Evolutionary conservation across 371 early-diverging fungal genomes (phyloP).

Genomic region (Mortierella sp.): DNA sequence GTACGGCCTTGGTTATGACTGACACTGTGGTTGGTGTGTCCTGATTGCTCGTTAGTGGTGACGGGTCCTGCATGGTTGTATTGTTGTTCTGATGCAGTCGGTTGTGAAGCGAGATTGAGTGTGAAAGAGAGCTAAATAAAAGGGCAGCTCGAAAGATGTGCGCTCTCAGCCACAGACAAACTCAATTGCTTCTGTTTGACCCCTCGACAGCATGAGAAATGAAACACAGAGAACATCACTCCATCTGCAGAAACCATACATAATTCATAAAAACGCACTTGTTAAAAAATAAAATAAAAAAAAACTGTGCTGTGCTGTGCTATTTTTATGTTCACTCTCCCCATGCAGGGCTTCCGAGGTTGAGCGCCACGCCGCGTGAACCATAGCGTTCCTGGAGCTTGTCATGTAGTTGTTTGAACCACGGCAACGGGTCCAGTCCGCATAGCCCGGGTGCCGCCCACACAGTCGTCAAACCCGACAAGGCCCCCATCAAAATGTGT

Average conservation of each 20-base stretch:
- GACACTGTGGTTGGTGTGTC: background rate
- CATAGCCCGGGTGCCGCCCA: conserved; percentile 24
- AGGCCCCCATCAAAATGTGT: conserved; percentile 41
- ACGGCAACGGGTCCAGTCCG: conserved; percentile 16
- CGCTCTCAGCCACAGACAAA: background rate
- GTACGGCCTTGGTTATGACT: background rate
- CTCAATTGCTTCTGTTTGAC: no score
- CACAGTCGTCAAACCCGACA: conserved; percentile 25
- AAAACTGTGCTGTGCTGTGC: no score
- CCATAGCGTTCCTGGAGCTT: conserved; percentile 20
- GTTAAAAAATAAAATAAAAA: no score
- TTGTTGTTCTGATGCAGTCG: background rate
- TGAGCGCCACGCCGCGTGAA: conserved; percentile 17
- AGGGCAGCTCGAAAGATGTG: no score
- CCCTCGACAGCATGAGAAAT: no score
- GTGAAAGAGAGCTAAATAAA: no score
- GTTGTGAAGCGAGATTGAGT: no score
- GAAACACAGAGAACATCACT: no score
- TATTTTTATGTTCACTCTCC: background rate
- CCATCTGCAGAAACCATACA: no score
- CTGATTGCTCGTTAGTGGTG: background rate
- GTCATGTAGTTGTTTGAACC: conserved; percentile 20
- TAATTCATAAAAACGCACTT: no score
- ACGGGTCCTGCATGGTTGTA: background rate
- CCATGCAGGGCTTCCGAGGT: conserved; percentile 16